These are phyloP conservation scores for Drechslerella coelobrocha DNA, from an alignment of 2,329 filamentous ascomycete genomes.

Conservation along the genomic window DNA sequence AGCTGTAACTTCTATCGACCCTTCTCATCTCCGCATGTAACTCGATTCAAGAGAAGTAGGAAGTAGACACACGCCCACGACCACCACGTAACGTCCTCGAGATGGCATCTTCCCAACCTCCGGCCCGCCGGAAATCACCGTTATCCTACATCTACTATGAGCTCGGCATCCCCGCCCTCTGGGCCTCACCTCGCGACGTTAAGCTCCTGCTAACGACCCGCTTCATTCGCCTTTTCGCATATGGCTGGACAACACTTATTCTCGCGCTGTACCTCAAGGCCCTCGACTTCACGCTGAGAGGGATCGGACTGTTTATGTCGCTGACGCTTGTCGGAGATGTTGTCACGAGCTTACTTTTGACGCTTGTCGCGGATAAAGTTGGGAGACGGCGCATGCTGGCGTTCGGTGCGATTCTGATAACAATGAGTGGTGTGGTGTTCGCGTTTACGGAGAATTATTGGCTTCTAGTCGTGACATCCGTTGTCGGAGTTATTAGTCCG, in stretches of 20 bases:
- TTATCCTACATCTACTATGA: slow-evolving; percentile 24
- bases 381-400: slow-evolving; percentile 66
- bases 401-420: slow-evolving; percentile 66
- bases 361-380: slow-evolving; percentile 66
- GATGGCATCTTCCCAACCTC: slow-evolving; percentile 1
- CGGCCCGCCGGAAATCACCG: slow-evolving; percentile 55
- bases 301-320: slow-evolving; percentile 71
- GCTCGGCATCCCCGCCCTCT: slow-evolving; percentile 59
- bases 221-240: slow-evolving; percentile 70
- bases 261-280: slow-evolving; percentile 66
- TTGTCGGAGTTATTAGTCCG: slow-evolving; percentile 70
- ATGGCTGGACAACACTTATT: slow-evolving; percentile 67
- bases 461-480: slow-evolving; percentile 65
- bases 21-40: background rate
- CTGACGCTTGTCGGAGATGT: slow-evolving; percentile 69
- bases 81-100: too few relatives aligned
- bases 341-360: slow-evolving; percentile 67
- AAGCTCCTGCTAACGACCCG: slow-evolving; percentile 68
- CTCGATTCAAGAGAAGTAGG: background rate
- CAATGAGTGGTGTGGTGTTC: slow-evolving; percentile 65
- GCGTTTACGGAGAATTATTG: slow-evolving; percentile 65
- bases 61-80: background rate
- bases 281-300: slow-evolving; percentile 63
- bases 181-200: slow-evolving; percentile 61
- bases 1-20: background rate